These are phyloP conservation scores for Arachis monticola DNA, from an alignment of 331 rosid genomes.

Conservation along the genomic window DNA sequence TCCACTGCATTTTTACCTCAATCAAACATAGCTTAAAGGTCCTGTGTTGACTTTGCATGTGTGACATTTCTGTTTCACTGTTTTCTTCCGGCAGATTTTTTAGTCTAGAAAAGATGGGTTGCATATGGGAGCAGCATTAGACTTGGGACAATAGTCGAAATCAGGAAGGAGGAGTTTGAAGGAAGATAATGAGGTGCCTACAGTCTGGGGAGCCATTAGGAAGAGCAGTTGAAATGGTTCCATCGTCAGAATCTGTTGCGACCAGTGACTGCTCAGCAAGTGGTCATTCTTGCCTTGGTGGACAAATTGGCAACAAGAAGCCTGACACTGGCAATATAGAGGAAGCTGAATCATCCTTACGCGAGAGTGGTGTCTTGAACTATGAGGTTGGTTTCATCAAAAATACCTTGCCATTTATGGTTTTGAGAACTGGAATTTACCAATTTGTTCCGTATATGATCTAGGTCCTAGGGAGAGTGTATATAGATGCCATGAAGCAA, in stretches of 20 bases:
- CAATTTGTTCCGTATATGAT: slow-evolving; percentile 25
- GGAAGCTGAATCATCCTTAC: slow-evolving; percentile 87
- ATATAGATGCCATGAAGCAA: slow-evolving; percentile 4
- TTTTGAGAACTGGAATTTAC: slow-evolving; percentile 11
- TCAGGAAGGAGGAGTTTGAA: slow-evolving; percentile 39
- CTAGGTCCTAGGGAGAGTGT: neutral
- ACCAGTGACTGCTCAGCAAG: slow-evolving; percentile 51
- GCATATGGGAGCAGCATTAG: slow-evolving; percentile 46
- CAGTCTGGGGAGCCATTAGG: slow-evolving; percentile 59
- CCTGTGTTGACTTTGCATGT: slow-evolving; percentile 2
- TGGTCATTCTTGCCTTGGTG: slow-evolving; percentile 41
- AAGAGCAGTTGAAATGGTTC: slow-evolving; percentile 50
- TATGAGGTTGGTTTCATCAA: slow-evolving; percentile 71
- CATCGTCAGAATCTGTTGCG: slow-evolving; percentile 54
- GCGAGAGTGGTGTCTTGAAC: slow-evolving; percentile 81
- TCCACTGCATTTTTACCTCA: no score
- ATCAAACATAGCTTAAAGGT: neutral
- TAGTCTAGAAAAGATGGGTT: slow-evolving; percentile 36
- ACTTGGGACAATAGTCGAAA: slow-evolving; percentile 47
- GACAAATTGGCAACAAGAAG: slow-evolving; percentile 48
- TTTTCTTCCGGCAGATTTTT: slow-evolving; percentile 54
- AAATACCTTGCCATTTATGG: slow-evolving; percentile 24
- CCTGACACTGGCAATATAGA: slow-evolving; percentile 72
- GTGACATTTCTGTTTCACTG: slow-evolving; percentile 30
- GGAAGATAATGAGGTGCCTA: slow-evolving; percentile 66